phyloP scores from a whole-genome alignment of 129 eudicot genomes.

The Lactuca saligna region DNA sequence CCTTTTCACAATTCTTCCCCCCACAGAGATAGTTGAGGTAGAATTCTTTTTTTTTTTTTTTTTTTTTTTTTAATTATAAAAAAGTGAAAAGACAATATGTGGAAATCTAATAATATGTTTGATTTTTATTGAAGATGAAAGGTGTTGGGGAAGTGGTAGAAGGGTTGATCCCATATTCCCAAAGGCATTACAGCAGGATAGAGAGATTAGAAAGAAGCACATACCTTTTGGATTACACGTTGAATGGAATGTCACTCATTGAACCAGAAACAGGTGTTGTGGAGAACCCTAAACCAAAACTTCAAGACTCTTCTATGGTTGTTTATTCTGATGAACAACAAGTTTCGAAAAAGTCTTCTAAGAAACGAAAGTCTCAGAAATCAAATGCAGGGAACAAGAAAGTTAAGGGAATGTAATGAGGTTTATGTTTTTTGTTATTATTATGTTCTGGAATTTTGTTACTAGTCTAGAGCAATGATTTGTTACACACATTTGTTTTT shows the following conservation, averaged over 20 bases:
- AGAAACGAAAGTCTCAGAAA: slow-evolving; percentile 47
- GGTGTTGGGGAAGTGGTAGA: slow-evolving; percentile 89
- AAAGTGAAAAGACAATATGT: slow-evolving; percentile 47
- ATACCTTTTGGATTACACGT: slow-evolving; percentile 73
- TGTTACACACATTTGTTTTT: too few species aligned
- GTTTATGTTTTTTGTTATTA: background rate
- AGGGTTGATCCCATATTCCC: slow-evolving; percentile 84
- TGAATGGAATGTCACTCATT: slow-evolving; percentile 72
- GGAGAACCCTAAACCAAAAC: slow-evolving; percentile 13
- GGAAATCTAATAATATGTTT: background rate
- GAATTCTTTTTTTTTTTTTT: too few species aligned
- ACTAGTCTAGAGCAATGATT: slow-evolving; percentile 10
- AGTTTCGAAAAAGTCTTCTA: slow-evolving; percentile 24
- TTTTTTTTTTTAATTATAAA: background rate
- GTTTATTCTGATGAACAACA: background rate
- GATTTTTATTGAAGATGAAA: slow-evolving; percentile 38
- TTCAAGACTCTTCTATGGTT: too few species aligned
- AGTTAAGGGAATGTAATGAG: slow-evolving; percentile 27
- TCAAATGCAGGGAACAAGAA: slow-evolving; percentile 42
- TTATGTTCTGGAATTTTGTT: slow-evolving; percentile 34
- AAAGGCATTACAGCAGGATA: slow-evolving; percentile 83
- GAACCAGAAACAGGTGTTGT: slow-evolving; percentile 59
- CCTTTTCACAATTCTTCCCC: slow-evolving; percentile 60
- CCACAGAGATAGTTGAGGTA: slow-evolving; percentile 85
- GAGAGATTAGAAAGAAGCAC: slow-evolving; percentile 79